phyloP scores from a whole-genome alignment of 768 basidiomycete species.

The Mycena leptocephala region DNA sequence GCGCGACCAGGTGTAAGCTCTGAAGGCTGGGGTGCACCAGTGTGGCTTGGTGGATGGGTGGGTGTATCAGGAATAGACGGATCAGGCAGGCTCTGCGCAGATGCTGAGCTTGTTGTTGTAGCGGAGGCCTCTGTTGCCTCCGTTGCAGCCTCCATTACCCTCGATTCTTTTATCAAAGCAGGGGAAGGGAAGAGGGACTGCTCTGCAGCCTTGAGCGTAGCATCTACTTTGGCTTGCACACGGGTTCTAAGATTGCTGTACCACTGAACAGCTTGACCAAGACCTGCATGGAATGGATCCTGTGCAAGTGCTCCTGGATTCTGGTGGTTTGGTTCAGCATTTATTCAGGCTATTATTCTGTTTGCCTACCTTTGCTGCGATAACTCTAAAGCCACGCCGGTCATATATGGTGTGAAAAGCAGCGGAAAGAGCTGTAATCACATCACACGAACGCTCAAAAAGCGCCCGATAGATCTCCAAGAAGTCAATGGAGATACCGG shows the following conservation, averaged over 20 bases:
- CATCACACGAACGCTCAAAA: conserved; percentile 49
- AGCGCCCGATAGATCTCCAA: neutral
- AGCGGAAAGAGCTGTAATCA: conserved; percentile 35
- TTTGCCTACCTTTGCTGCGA: conserved; percentile 34
- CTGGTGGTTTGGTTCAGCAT: too few species aligned
- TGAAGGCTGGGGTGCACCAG: too few species aligned
- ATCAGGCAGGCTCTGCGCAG: too few species aligned
- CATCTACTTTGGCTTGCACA: conserved; percentile 35
- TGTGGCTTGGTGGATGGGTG: too few species aligned
- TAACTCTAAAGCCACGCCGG: conserved; percentile 40
- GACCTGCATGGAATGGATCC: conserved; percentile 42
- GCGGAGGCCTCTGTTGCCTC: too few species aligned
- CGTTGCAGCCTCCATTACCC: too few species aligned
- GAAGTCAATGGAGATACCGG: neutral
- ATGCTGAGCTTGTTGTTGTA: too few species aligned
- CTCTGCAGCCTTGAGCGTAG: conserved; percentile 9
- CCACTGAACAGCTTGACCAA: conserved; percentile 47
- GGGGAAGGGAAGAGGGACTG: neutral
- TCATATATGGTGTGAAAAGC: conserved; percentile 49
- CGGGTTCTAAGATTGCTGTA: conserved; percentile 39
- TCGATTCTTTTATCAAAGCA: too few species aligned
- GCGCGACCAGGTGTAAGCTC: conserved; percentile 9
- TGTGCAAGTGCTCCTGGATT: conserved; percentile 38
- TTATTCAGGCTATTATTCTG: too few species aligned
- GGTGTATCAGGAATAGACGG: too few species aligned